Evolutionary conservation across 305 asterid genomes (phyloP).

Genomic region (Ajuga reptans): DNA sequence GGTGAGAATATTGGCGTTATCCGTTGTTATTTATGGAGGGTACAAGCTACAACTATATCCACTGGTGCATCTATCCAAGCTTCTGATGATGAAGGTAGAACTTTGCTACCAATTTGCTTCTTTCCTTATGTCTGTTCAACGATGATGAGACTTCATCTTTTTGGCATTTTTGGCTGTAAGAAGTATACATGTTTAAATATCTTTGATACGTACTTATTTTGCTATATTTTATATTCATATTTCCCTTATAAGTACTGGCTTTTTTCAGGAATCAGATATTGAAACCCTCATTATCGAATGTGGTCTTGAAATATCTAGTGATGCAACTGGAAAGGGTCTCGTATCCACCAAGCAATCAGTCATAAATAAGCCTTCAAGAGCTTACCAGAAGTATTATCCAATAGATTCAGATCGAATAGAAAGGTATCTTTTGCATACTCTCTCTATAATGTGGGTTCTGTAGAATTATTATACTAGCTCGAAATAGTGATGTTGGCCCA

Average conservation of each 20-base stretch:
- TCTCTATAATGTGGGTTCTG: neutral
- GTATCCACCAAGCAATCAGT: conserved; percentile 52
- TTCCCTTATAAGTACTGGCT: neutral
- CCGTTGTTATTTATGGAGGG: conserved; percentile 63
- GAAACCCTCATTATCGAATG: conserved; percentile 66
- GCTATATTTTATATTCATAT: too few species aligned
- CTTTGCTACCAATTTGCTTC: neutral
- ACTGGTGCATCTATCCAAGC: conserved; percentile 53
- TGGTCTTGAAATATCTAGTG: conserved; percentile 49
- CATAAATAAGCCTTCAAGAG: conserved; percentile 37
- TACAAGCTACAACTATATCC: conserved; percentile 90
- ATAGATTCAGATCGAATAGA: conserved; percentile 52
- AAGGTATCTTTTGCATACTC: conserved; percentile 35
- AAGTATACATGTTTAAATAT: conserved; percentile 15
- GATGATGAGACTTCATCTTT: neutral
- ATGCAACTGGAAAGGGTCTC: conserved; percentile 46
- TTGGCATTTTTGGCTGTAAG: conserved; percentile 12
- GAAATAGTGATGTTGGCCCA: neutral
- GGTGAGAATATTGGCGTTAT: conserved; percentile 71
- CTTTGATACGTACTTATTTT: conserved; percentile 5
- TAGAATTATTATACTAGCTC: neutral
- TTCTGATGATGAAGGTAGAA: conserved; percentile 65
- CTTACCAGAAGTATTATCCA: conserved; percentile 44
- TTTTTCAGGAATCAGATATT: conserved; percentile 62
- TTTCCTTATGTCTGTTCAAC: neutral